These are phyloP conservation scores for Agroathelia rolfsii DNA, from an alignment of 1,284 basidiomycete genomes.

Conservation along the genomic window DNA sequence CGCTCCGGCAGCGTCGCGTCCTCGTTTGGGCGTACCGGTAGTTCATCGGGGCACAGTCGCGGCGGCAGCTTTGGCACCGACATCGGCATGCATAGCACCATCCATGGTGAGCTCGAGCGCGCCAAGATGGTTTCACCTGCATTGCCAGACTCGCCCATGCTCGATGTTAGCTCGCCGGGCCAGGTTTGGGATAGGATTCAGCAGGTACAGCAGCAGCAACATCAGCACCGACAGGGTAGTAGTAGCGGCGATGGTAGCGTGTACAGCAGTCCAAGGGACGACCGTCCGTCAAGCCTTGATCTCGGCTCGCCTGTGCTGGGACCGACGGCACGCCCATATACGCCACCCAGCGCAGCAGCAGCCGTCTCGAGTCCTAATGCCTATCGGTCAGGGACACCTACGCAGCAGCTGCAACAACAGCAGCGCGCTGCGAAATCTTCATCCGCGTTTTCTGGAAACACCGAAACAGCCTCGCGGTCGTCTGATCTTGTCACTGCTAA, in stretches of 20 bases:
- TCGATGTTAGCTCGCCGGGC: constrained; percentile 22
- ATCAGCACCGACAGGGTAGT: too few relatives aligned
- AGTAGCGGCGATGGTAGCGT: too few relatives aligned
- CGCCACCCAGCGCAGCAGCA: too few relatives aligned
- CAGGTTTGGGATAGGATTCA: not conserved
- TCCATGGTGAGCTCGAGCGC: constrained; percentile 25
- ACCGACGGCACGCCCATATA: too few relatives aligned
- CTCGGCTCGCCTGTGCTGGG: constrained; percentile 37
- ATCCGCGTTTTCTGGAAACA: too few relatives aligned
- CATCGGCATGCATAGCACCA: constrained; percentile 16
- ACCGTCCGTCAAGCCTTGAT: constrained; percentile 42
- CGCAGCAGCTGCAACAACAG: constrained; percentile 19
- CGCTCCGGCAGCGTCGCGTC: constrained; percentile 23
- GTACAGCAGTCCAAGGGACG: too few relatives aligned
- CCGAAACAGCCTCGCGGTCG: too few relatives aligned
- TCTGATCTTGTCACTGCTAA: too few relatives aligned
- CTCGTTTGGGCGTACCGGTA: constrained; percentile 21
- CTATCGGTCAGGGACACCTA: constrained; percentile 62
- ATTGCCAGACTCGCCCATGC: constrained; percentile 46
- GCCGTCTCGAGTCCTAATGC: too few relatives aligned
- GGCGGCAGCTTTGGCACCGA: constrained; percentile 51
- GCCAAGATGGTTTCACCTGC: constrained; percentile 45
- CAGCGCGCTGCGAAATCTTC: constrained; percentile 7
- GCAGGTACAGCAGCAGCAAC: too few relatives aligned
- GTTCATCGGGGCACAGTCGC: constrained; percentile 37